phyloP scores from a whole-genome alignment of 2,329 filamentous ascomycete species.

The Tolypocladium tundrense region DNA sequence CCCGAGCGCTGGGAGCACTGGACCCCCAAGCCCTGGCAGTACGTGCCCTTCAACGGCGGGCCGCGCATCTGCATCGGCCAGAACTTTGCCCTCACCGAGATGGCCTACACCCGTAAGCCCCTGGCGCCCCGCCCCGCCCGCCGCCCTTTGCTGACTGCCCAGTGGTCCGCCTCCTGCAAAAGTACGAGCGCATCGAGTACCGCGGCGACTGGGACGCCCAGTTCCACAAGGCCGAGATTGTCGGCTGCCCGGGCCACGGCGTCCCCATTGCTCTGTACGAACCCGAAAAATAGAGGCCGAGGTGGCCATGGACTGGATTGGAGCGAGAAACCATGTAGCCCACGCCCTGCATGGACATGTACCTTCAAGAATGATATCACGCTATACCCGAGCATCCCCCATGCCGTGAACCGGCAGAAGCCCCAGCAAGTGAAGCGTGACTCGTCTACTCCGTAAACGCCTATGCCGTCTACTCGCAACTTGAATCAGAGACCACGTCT shows the following conservation, averaged over 20 bases:
- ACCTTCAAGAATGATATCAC: not conserved
- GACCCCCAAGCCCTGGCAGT: constrained; percentile 59
- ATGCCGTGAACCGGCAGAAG: no score
- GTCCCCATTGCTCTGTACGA: constrained; percentile 30
- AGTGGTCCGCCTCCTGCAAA: constrained; percentile 46
- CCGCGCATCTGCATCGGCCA: constrained; percentile 68
- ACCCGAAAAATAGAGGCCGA: not conserved
- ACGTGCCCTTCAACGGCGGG: constrained; percentile 67
- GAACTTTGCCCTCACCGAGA: constrained; percentile 73
- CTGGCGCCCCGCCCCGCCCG: no score
- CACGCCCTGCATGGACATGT: not conserved
- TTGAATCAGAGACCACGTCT: not conserved
- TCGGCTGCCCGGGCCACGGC: constrained; percentile 31
- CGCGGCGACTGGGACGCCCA: constrained; percentile 34
- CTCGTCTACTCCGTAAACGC: no score
- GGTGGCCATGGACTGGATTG: not conserved
- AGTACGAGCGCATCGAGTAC: constrained; percentile 44
- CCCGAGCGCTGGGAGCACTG: constrained; percentile 58
- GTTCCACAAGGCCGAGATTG: constrained; percentile 31
- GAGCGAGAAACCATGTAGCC: not conserved
- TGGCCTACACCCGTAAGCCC: constrained; percentile 23
- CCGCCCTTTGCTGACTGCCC: not conserved
- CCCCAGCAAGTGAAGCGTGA: no score
- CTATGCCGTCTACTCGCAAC: not conserved
- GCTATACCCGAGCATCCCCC: not conserved